Conservation (phyloP, 129 eudicot genomes). For the Gnaphalium uliginosum region DNA sequence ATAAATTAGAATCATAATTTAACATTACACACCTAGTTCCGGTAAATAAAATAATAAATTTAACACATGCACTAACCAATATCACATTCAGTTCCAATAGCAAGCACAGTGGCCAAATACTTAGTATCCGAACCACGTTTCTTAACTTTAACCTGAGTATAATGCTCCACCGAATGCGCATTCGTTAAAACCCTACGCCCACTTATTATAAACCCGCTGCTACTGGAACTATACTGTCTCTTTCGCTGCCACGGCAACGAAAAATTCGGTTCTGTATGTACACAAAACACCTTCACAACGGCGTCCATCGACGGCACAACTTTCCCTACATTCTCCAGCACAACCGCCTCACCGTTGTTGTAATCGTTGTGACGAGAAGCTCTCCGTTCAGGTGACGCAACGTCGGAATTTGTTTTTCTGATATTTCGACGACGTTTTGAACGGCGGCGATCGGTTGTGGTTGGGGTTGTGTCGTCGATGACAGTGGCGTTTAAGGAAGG, state of each 20-base stretch:
- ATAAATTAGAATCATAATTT: background rate
- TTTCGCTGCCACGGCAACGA: conserved; percentile 60
- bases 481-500: conserved; percentile 9
- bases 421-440: conserved; percentile 37
- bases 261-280: conserved; percentile 59
- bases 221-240: conserved; percentile 61
- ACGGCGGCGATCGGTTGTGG: conserved; percentile 33
- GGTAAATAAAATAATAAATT: too few species aligned
- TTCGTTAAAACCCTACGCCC: conserved; percentile 56
- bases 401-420: conserved; percentile 23
- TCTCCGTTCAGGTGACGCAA: conserved; percentile 42
- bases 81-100: conserved; percentile 62
- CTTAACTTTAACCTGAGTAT: conserved; percentile 57
- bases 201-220: conserved; percentile 53
- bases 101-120: conserved; percentile 53
- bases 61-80: conserved; percentile 33
- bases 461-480: conserved; percentile 12
- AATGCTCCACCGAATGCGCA: conserved; percentile 64
- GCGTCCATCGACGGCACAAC: conserved; percentile 58
- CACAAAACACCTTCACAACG: conserved; percentile 59
- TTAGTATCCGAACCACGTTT: conserved; percentile 56
- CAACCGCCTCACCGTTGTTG: conserved; percentile 30
- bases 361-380: conserved; percentile 26
- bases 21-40: background rate
- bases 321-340: conserved; percentile 39